Percentiles rank a stretch among this genome's conserved stretches.
Evolutionary conservation across 495 filamentous ascomycete genomes (phyloP).

Genomic region (Lepidopterella palustris): DNA sequence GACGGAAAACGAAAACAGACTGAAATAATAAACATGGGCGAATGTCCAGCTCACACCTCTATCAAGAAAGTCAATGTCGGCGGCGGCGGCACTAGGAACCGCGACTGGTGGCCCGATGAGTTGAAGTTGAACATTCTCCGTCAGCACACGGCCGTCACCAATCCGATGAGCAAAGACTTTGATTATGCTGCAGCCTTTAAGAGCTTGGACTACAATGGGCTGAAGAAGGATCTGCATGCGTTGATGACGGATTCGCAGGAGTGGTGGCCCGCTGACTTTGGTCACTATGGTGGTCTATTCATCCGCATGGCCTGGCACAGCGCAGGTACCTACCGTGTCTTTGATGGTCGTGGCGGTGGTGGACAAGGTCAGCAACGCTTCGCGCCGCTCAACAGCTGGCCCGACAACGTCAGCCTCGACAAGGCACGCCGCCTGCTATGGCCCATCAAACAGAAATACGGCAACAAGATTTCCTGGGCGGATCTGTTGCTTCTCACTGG

Average conservation of each 20-base stretch:
- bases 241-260: conserved; percentile 71
- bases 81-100: conserved; percentile 55
- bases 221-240: conserved; percentile 61
- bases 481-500: conserved; percentile 62
- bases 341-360: conserved; percentile 65
- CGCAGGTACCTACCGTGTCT: conserved; percentile 65
- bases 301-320: conserved; percentile 75
- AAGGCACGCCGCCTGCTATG: conserved; percentile 70
- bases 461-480: conserved; percentile 72
- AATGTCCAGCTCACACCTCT: too few species aligned
- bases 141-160: conserved; percentile 56
- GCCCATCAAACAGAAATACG: conserved; percentile 78
- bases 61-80: conserved; percentile 45
- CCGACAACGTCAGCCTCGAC: conserved; percentile 68
- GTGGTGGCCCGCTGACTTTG: conserved; percentile 72
- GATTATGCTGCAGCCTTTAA: conserved; percentile 66
- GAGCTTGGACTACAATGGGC: conserved; percentile 58
- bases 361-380: conserved; percentile 68
- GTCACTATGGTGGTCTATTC: conserved; percentile 70
- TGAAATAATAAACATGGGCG: conserved; percentile 12
- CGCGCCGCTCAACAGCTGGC: conserved; percentile 73
- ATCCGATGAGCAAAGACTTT: conserved; percentile 54
- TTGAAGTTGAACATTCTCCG: conserved; percentile 64
- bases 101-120: conserved; percentile 63
- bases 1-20: neutral